Conservation (phyloP, 192 early-diverging fungal genomes). For the Coemansia umbellata region DNA sequence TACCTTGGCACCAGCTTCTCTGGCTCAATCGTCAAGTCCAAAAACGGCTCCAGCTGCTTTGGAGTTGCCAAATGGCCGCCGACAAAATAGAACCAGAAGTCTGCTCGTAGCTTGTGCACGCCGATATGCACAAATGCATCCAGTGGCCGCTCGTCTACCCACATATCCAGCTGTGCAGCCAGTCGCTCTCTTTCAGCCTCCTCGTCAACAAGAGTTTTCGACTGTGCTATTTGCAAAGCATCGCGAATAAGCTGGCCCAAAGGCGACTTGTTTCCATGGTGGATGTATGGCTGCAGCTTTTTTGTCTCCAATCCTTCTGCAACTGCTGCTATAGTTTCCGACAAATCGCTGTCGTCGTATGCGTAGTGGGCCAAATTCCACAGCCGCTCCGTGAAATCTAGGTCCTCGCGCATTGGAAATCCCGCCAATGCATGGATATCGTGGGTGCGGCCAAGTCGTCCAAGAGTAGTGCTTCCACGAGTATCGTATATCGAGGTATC, state of each 20-base stretch:
- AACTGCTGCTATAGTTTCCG: conserved; percentile 35
- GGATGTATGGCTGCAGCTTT: conserved; percentile 42
- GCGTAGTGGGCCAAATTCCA: conserved; percentile 39
- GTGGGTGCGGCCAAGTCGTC: conserved; percentile 1
- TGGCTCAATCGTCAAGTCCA: conserved; percentile 23
- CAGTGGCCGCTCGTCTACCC: conserved; percentile 45
- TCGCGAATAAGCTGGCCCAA: conserved; percentile 31
- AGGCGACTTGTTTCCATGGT: conserved; percentile 23
- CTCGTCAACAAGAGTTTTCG: conserved; percentile 19
- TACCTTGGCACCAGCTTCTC: conserved; percentile 12
- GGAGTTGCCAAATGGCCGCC: conserved; percentile 32
- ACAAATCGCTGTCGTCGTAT: conserved; percentile 30
- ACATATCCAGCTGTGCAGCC: conserved; percentile 32
- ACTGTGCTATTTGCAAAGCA: conserved; percentile 24
- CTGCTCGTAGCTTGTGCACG: conserved; percentile 34
- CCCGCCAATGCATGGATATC: conserved; percentile 5
- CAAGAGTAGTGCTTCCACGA: conserved; percentile 8
- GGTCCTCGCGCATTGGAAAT: conserved; percentile 26
- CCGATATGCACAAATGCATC: conserved; percentile 46
- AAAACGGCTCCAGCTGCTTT: conserved; percentile 27
- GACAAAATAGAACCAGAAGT: conserved; percentile 42
- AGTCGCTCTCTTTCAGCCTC: conserved; percentile 28
- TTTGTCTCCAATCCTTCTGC: conserved; percentile 44
- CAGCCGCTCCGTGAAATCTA: conserved; percentile 47
- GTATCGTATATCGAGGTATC: conserved; percentile 27